phyloP scores from a whole-genome alignment of 2,329 filamentous ascomycete genomes.

The Exophiala dermatitidis region DNA sequence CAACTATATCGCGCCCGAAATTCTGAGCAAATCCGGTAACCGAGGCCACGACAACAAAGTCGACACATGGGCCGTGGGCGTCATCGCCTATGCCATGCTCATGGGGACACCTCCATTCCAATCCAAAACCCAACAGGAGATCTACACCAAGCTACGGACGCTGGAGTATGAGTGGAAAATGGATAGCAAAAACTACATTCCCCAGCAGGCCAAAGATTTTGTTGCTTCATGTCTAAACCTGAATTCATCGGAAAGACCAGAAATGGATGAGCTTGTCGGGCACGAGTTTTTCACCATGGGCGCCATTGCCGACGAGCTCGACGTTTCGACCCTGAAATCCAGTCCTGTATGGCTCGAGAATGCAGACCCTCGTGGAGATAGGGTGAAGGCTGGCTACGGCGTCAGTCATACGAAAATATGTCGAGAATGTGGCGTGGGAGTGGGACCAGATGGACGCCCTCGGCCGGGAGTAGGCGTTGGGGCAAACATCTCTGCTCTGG shows the following conservation, averaged over 20 bases:
- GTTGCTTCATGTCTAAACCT: constrained; percentile 43
- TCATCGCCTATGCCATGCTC: constrained; percentile 94
- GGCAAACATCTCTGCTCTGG: constrained; percentile 40
- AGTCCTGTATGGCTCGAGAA: constrained; percentile 40
- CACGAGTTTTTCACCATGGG: constrained; percentile 47
- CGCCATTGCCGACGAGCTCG: constrained; percentile 40
- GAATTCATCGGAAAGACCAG: constrained; percentile 42
- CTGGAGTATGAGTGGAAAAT: constrained; percentile 46
- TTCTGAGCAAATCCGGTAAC: constrained; percentile 68
- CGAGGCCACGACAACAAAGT: constrained; percentile 97
- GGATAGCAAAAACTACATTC: constrained; percentile 42
- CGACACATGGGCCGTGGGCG: constrained; percentile 95
- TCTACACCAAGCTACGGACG: constrained; percentile 44
- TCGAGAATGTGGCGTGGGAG: constrained; percentile 40
- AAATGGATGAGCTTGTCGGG: constrained; percentile 45
- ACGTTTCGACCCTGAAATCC: constrained; percentile 34
- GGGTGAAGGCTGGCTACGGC: constrained; percentile 38
- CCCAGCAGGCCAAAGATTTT: constrained; percentile 43
- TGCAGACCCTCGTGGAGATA: constrained; percentile 42
- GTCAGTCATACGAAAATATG: constrained; percentile 41
- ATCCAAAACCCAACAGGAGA: constrained; percentile 54
- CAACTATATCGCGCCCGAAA: constrained; percentile 97
- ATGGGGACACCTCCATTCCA: constrained; percentile 96
- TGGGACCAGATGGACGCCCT: constrained; percentile 36
- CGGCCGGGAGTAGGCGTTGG: constrained; percentile 41